Evolutionary conservation across 345 rosid species (phyloP).

Genomic region (Brassica carinata): DNA sequence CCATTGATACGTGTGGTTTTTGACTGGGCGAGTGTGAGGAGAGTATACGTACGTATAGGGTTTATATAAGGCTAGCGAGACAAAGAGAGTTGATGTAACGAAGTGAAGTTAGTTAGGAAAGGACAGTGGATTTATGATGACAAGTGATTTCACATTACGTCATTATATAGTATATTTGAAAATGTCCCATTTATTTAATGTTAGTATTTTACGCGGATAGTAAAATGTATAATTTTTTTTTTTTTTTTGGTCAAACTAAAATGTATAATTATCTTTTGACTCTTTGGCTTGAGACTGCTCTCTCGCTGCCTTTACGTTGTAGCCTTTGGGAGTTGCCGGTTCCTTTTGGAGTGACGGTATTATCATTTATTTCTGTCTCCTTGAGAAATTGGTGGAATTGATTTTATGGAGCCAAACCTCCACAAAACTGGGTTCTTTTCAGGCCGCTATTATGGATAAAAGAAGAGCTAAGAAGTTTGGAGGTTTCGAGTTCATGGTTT

Average conservation of each 20-base stretch:
- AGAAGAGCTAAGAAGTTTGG: not conserved
- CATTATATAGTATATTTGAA: conserved; percentile 2
- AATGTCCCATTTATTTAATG: conserved; percentile 9
- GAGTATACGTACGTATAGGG: conserved; percentile 20
- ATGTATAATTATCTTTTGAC: conserved; percentile 1
- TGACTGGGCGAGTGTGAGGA: conserved; percentile 31
- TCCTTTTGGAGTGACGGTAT: not conserved
- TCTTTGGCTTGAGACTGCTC: not conserved
- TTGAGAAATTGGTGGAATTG: not conserved
- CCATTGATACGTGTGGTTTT: conserved; percentile 27
- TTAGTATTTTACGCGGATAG: conserved; percentile 3
- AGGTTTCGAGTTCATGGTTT: not conserved
- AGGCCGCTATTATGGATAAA: not conserved
- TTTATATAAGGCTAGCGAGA: conserved; percentile 34
- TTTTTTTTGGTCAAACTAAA: not conserved
- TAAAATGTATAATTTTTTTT: not conserved
- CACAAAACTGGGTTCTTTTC: not conserved
- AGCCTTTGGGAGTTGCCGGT: not conserved
- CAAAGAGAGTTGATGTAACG: conserved; percentile 26
- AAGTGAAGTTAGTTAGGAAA: conserved; percentile 40
- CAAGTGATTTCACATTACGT: conserved; percentile 23
- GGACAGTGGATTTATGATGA: conserved; percentile 37
- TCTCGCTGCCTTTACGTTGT: not conserved
- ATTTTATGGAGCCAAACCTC: not conserved
- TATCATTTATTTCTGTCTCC: no score